phyloP scores from a whole-genome alignment of 257 asterid species.

The Nemophila menziesii region DNA sequence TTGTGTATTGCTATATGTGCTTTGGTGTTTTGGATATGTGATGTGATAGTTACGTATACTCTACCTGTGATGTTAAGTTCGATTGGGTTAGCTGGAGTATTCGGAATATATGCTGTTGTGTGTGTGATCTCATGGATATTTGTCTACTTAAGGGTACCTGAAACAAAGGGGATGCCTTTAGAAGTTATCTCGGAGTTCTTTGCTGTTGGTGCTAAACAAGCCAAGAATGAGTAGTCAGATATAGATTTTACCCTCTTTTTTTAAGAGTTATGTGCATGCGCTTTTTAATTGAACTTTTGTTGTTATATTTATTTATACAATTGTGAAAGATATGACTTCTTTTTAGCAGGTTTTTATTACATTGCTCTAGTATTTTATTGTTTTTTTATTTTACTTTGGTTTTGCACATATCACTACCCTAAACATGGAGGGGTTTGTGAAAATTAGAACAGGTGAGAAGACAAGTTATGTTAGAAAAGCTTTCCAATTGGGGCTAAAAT shows the following conservation, averaged over 20 bases:
- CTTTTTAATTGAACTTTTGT: too few relatives aligned
- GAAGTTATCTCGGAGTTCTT: constrained; percentile 82
- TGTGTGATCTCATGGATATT: constrained; percentile 60
- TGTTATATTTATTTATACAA: too few relatives aligned
- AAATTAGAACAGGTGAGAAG: too few relatives aligned
- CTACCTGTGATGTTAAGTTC: constrained; percentile 70
- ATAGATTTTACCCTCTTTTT: background rate
- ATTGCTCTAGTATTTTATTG: background rate
- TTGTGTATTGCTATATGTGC: constrained; percentile 84
- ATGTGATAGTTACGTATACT: constrained; percentile 71
- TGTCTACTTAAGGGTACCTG: constrained; percentile 67
- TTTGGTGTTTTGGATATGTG: constrained; percentile 79
- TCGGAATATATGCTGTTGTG: constrained; percentile 57
- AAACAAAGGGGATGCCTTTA: constrained; percentile 83
- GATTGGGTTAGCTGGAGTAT: constrained; percentile 72
- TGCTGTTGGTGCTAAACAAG: constrained; percentile 63
- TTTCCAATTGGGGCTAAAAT: too few relatives aligned
- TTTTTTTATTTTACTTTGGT: too few relatives aligned
- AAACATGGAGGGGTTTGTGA: too few relatives aligned
- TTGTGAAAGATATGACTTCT: background rate
- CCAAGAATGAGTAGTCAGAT: background rate
- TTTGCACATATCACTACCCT: too few relatives aligned
- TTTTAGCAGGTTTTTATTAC: background rate
- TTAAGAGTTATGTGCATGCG: background rate
- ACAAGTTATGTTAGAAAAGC: too few relatives aligned